Base-by-base conservation (phyloP, 257 asterid species). In the Capsicum pubescens region DNA sequence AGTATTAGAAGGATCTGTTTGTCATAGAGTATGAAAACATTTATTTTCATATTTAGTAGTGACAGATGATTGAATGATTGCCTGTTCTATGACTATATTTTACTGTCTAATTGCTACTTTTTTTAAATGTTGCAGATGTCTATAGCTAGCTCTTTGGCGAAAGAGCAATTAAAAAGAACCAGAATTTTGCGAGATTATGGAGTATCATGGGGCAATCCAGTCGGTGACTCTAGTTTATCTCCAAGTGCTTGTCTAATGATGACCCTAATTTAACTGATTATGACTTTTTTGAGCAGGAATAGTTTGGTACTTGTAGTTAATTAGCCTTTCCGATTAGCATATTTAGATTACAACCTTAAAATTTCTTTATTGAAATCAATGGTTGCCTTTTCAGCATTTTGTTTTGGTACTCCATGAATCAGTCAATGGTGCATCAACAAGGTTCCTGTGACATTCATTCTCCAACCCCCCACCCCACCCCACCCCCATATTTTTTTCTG, bases 131-230 rank as follows among this genome's bases (percentile, higher is more conserved):
- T 54, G 48, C 81, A 76, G 81, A 76, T 76, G 42, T 26, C 64
- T 76, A 76, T 76, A 52, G 63, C 64, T 76, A 76, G 64, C 26
- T 52, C 48, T 76, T 48, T 76, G 81, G 64, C 60, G 4, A 54
- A 54, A 76, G 64, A 52, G 46, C 81, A 13, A 26, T 76, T 76
- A 26, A 76, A 50, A 76, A 76, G 81, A 52, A 52, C 0, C 44
- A 54, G 81, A n/a, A 76, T 52, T 52, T 52, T 52, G 81, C 14
- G 48, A 52, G 13, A 76, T 32, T 76, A 52, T 52, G 81, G 46
- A 68, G 55, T 69, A 16, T 69, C 32, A 39, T 76, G 48, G 46
- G 44, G 81, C 48, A 54, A 26, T 76, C 26, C 81, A 26, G 81
- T 54, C 81, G 2, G 81, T 4, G 79, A 14, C 81, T 4, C 15